Evolutionary conservation across 1,284 basidiomycete genomes (phyloP), one percentile per base, ranked within the genome.

Genomic region (Pholiota adiposa): DNA sequence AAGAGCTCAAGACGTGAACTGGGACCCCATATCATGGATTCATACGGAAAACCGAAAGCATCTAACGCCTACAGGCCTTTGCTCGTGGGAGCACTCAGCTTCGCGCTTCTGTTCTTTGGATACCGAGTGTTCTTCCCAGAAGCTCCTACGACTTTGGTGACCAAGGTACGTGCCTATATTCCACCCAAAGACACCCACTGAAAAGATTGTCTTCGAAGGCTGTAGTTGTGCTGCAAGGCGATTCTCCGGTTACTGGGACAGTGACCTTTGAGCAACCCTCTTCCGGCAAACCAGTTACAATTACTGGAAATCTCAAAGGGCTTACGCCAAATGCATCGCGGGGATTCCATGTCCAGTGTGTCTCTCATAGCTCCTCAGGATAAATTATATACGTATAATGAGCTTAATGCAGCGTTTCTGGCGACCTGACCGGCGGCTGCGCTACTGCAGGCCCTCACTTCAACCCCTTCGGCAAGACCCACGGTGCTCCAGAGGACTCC

Each of bases 261-360:
- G 83, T 92, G 61, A 81, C 77, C 46, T 92, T 93, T 73, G 77
- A 80, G 44, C 91, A 93, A 72, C 66, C 77, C 3, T 71, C 59
- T 7, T 18, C 75, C 29, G 75, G 76, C 58, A 78, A 76, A 54
- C 81, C 79, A 18, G 88, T 92, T 57, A 83, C 76, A 23, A 76
- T 93, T 55, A 82, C 82, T 11, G 89, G 89, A 46, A 79, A 84
- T 60, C 77, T 93, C 66, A 79, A 77, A 64, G 82, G 83, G 65
- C 80, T 93, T 50, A 81, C 86, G 65, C 77, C 87, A 14, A 79
- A 81, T 56, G 79, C 86, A 19, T 72, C 81, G 65, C 82, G 87
- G 43, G 92, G 92, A 2, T 92, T 93, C 78, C 92, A 93, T 73
- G 76, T 93, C 63, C 90, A 93, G 90, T 90, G 63, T 56, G 88